These are phyloP conservation scores for Trichoderma gamsii DNA, from an alignment of 495 filamentous ascomycete species.

Conservation along the genomic window DNA sequence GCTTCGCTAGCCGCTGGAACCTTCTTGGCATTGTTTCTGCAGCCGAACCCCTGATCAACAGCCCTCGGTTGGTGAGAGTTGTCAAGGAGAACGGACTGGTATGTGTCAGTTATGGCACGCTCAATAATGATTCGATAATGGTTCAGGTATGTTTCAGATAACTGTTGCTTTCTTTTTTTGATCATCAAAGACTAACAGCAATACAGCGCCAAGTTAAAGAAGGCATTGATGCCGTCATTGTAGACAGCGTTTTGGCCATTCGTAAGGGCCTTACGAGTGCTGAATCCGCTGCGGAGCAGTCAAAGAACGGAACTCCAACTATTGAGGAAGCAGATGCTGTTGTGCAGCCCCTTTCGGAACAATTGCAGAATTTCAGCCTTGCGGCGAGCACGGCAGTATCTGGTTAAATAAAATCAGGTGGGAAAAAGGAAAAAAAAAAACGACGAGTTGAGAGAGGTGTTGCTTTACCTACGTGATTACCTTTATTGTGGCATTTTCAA, in stretches of 20 bases:
- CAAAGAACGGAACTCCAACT: not conserved
- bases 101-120: slow-evolving; percentile 85
- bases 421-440: too few relatives aligned
- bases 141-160: slow-evolving; percentile 60
- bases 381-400: not conserved
- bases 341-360: not conserved
- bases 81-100: slow-evolving; percentile 92
- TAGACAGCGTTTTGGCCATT: slow-evolving; percentile 30
- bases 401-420: slow-evolving; percentile 5
- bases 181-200: slow-evolving; percentile 21
- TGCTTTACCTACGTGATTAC: too few relatives aligned
- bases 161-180: not conserved
- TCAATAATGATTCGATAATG: slow-evolving; percentile 81
- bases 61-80: slow-evolving; percentile 87
- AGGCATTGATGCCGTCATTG: slow-evolving; percentile 57
- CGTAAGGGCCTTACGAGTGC: slow-evolving; percentile 17
- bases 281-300: not conserved
- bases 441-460: too few relatives aligned
- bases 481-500: too few relatives aligned
- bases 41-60: slow-evolving; percentile 77
- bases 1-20: slow-evolving; percentile 93
- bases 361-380: slow-evolving; percentile 1
- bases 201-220: slow-evolving; percentile 79
- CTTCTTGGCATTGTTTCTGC: slow-evolving; percentile 81
- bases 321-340: not conserved